Base-by-base conservation (phyloP, 2,329 filamentous ascomycete species). In the Ophiostoma quercus region DNA sequence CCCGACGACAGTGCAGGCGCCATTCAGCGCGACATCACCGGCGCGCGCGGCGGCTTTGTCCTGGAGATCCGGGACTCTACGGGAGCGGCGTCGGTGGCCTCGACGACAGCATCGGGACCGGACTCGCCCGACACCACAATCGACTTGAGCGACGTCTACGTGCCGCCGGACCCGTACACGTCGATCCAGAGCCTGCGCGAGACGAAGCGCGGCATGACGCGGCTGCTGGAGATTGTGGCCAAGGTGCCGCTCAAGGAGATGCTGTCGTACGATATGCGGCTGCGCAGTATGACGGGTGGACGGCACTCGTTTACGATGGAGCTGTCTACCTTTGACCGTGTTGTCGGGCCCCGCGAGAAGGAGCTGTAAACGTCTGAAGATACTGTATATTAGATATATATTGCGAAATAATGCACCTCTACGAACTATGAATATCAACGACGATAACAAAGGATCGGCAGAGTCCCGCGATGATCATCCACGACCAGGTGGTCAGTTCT, bases 201-300 rank as follows among this genome's bases (percentile, higher is more conserved):
- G 57, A 75, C 75, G 8, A 84, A 83, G 76, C 83, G 82, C 74
- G 83, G 79, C 51, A 80, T 79, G 43, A 79, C 80, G 69, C 80
- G 82, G 65, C 83, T 81, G 80, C 82, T 84, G 71, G 85, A 90
- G 67, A 92, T 99, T 74, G 88, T 90, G 12, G 95, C 94, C 29
- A 88, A 91, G 75, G 94, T 98, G 37, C 95, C 95, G 41, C 83
- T 98, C 75, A 96, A 95, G 80, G 94, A 98, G 79, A 97, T 98
- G 92, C 89, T 98, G 47, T 92, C 94, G 60, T 99, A 98, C 79
- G 83, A 98, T 74, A 92, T 92, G 77, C 92, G 96, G 77, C 80
- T 99, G 73, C 84, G 95, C 68, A 94, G 92, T 79, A 85, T 97
- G 82, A 99, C 94, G 3, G 91, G 90, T 2, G 95, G 95, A 0